phyloP scores from a whole-genome alignment of 1,284 basidiomycete species.

The Sanguinoderma infundibulare region DNA sequence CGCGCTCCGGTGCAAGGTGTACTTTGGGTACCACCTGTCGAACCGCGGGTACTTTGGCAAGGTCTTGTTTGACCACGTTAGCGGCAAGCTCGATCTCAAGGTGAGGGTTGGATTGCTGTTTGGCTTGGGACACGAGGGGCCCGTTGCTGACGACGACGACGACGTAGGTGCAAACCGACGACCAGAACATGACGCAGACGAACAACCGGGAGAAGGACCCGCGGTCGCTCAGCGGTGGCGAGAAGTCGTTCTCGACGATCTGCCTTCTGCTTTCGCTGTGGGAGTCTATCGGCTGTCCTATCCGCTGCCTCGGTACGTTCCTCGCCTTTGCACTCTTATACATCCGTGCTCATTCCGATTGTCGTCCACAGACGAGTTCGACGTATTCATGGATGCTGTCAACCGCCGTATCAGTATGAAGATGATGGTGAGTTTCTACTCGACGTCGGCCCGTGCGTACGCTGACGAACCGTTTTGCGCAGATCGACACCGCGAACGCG shows the following conservation, averaged over 20 bases:
- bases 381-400: constrained; percentile 96
- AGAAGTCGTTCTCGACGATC: constrained; percentile 97
- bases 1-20: constrained; percentile 82
- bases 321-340: not conserved
- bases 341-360: not conserved
- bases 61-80: constrained; percentile 83
- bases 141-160: not conserved
- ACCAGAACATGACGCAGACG: constrained; percentile 70
- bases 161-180: constrained; percentile 75
- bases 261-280: constrained; percentile 92
- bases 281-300: constrained; percentile 93
- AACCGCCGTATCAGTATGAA: constrained; percentile 91
- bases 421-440: constrained; percentile 75
- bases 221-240: constrained; percentile 87
- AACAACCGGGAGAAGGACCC: constrained; percentile 73
- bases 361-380: constrained; percentile 74
- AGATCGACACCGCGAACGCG: constrained; percentile 87
- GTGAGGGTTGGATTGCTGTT: constrained; percentile 40
- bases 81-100: constrained; percentile 70
- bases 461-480: not conserved
- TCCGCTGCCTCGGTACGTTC: constrained; percentile 87
- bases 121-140: too few relatives aligned
- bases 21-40: constrained; percentile 83
- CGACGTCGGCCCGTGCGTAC: not conserved
- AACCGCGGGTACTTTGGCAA: constrained; percentile 88